Evolutionary conservation across 1,284 basidiomycete genomes (phyloP).

Genomic region (Nidula niveotomentosa): DNA sequence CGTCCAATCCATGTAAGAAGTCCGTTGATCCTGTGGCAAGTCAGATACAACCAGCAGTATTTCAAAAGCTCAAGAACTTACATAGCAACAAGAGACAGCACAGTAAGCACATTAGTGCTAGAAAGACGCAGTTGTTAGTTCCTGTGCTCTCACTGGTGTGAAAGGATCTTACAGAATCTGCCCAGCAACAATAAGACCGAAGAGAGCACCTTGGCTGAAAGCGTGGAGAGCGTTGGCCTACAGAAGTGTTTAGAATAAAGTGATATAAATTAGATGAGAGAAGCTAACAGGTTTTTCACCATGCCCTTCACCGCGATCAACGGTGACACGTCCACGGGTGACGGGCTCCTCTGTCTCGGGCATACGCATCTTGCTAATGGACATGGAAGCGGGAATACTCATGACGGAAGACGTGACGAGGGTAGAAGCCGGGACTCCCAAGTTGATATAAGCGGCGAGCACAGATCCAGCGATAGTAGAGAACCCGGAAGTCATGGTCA

Average conservation of each 20-base stretch:
- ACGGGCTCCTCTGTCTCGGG: conserved; percentile 86
- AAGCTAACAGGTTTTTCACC: conserved; percentile 32
- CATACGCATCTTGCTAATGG: conserved; percentile 84
- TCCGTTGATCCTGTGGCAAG: conserved; percentile 62
- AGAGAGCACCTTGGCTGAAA: conserved; percentile 84
- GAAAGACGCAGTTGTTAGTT: conserved; percentile 1
- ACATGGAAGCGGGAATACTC: conserved; percentile 92
- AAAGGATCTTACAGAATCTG: conserved; percentile 66
- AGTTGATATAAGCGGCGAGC: conserved; percentile 77
- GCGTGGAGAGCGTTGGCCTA: conserved; percentile 81
- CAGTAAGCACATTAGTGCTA: conserved; percentile 78
- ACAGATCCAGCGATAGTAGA: conserved; percentile 92
- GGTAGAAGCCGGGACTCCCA: conserved; percentile 84
- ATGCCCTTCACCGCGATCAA: conserved; percentile 69
- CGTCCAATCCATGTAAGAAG: conserved; percentile 88
- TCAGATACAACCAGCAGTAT: no score
- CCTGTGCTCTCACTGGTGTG: conserved; percentile 1
- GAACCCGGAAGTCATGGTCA: conserved; percentile 90
- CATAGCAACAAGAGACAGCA: conserved; percentile 78
- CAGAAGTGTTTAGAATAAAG: no score
- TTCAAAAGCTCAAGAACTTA: conserved; percentile 17
- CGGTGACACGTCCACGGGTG: conserved; percentile 77
- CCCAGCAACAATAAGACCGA: conserved; percentile 85
- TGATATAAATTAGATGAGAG: no score
- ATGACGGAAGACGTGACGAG: conserved; percentile 91